Conservation (phyloP, 2,329 filamentous ascomycete species). For the Calonectria montana region DNA sequence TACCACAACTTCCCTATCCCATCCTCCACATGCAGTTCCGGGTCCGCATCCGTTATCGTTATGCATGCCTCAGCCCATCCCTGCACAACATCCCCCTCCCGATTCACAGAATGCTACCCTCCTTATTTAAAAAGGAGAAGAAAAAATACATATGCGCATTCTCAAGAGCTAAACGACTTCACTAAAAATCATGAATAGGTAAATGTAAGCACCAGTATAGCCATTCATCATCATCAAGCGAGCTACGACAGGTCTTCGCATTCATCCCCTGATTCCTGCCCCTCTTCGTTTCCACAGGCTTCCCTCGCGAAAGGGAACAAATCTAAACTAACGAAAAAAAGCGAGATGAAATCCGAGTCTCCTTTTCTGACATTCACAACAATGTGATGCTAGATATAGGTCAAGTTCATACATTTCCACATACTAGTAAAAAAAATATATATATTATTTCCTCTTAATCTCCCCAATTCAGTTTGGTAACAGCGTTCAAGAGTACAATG, state of each 20-base stretch:
- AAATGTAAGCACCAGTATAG: background rate
- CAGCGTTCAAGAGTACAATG: slow-evolving; percentile 13
- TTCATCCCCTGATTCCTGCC: background rate
- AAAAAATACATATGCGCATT: background rate
- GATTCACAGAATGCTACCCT: slow-evolving; percentile 4
- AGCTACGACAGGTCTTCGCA: background rate
- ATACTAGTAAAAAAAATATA: slow-evolving; percentile 9
- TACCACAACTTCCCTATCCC: slow-evolving; percentile 27
- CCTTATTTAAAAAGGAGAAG: background rate
- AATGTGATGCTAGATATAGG: background rate
- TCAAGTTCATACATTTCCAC: background rate
- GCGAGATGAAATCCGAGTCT: too few relatives aligned
- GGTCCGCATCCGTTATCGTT: slow-evolving; percentile 17
- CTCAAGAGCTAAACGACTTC: background rate
- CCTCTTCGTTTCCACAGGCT: background rate
- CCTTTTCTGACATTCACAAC: background rate
- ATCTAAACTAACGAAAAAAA: background rate
- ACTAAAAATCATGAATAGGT: background rate
- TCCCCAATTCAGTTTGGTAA: slow-evolving; percentile 8
- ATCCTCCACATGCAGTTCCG: slow-evolving; percentile 19
- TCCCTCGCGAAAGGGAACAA: background rate
- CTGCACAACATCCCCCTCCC: slow-evolving; percentile 12
- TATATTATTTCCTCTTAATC: slow-evolving; percentile 11
- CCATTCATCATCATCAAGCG: background rate
- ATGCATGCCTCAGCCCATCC: slow-evolving; percentile 27